These are phyloP conservation scores for Lentinula raphanica DNA, from an alignment of 768 basidiomycete species.

Conservation along the genomic window DNA sequence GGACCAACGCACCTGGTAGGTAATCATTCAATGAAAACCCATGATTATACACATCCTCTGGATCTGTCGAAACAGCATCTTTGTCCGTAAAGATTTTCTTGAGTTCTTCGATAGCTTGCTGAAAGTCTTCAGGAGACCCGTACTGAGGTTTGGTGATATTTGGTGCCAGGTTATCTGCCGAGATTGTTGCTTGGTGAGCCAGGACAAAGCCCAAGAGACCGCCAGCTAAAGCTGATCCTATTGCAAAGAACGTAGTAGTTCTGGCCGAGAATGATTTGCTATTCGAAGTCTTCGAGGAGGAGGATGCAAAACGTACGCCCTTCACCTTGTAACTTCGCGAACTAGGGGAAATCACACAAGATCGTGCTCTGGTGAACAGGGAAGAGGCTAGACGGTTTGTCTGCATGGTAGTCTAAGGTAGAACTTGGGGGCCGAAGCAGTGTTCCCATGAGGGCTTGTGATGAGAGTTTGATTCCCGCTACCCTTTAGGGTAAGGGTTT, in stretches of 20 bases:
- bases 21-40: constrained; percentile 52
- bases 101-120: constrained; percentile 48
- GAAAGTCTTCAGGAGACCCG: constrained; percentile 49
- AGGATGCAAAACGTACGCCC: not conserved
- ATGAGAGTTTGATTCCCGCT: too few species aligned
- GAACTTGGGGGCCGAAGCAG: not conserved
- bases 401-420: not conserved
- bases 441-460: not conserved
- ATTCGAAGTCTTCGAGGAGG: not conserved
- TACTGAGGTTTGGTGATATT: constrained; percentile 31
- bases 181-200: not conserved
- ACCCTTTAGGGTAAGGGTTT: too few species aligned
- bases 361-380: not conserved
- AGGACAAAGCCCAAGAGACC: not conserved
- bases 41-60: constrained; percentile 45
- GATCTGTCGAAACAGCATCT: constrained; percentile 43
- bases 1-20: constrained; percentile 32
- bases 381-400: not conserved
- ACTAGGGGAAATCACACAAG: not conserved
- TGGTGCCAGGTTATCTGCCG: not conserved
- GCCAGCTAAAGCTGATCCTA: not conserved
- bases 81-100: constrained; percentile 28
- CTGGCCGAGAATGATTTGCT: not conserved
- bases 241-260: not conserved
- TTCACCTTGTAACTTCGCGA: not conserved